Percentiles rank a stretch among this genome's conserved stretches.
These are phyloP conservation scores for Coffea humblotiana DNA, from an alignment of 305 asterid species.

Conservation along the genomic window DNA sequence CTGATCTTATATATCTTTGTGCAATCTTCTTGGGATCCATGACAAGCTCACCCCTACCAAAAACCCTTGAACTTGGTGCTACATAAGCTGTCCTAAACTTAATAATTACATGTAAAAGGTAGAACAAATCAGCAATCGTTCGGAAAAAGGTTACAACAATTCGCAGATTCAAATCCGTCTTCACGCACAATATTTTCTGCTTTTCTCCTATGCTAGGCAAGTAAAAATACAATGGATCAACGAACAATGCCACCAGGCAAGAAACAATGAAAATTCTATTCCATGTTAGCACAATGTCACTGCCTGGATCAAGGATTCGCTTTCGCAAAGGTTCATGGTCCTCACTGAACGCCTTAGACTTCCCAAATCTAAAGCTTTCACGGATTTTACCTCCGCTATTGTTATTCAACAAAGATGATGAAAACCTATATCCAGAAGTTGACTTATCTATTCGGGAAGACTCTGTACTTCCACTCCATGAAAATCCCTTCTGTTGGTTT, in stretches of 20 bases:
- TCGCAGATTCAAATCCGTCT: slow-evolving; percentile 66
- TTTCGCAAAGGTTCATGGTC: slow-evolving; percentile 52
- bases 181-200: slow-evolving; percentile 59
- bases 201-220: slow-evolving; percentile 71
- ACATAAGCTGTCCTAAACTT: slow-evolving; percentile 96
- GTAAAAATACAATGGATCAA: slow-evolving; percentile 86
- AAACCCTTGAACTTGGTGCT: slow-evolving; percentile 88
- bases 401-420: slow-evolving; percentile 41
- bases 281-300: slow-evolving; percentile 88
- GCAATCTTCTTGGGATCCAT: slow-evolving; percentile 88
- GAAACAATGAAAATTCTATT: slow-evolving; percentile 82
- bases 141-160: slow-evolving; percentile 77
- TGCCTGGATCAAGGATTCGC: slow-evolving; percentile 85
- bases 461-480: slow-evolving; percentile 50
- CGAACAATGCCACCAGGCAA: slow-evolving; percentile 76
- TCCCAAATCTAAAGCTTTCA: slow-evolving; percentile 51
- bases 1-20: slow-evolving; percentile 64
- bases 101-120: slow-evolving; percentile 70
- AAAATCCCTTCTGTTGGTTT: slow-evolving; percentile 46
- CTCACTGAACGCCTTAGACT: slow-evolving; percentile 55
- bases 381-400: slow-evolving; percentile 47
- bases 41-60: slow-evolving; percentile 98
- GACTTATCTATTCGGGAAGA: slow-evolving; percentile 42
- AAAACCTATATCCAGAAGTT: slow-evolving; percentile 37
- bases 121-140: slow-evolving; percentile 82